Base-by-base conservation (phyloP, 2,329 filamentous ascomycete genomes). In the Aspergillus sergii region DNA sequence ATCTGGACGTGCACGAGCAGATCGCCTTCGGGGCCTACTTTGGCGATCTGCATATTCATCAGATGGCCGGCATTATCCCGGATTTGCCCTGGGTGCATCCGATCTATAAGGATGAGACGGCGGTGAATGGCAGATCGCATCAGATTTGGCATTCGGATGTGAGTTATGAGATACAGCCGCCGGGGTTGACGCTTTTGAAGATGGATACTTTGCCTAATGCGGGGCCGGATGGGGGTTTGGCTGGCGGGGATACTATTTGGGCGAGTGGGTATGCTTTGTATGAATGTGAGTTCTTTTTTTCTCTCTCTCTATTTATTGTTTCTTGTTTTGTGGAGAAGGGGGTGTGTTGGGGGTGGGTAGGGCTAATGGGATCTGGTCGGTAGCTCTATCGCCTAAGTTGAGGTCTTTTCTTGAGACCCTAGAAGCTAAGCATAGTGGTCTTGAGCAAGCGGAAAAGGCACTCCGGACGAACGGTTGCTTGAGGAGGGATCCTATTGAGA, bases 11-110 rank as follows among this genome's bases (percentile, higher is more conserved):
- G 1, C 59, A 69, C 14, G 43, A 63, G 46, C 65, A 69, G 39
- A 79, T 81, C 28, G 71, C 74, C 34, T 72, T 85, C 32, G 72
- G 69, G 10, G 63, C 67, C 30, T 74, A 73, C 43, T 75, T 75
- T 61, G 74, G 74, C 11, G 62, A 48, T 9, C 59, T 72, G 50
- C 72, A 73, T 46, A 64, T 72, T 41, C 69, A 73, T 21, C 61
- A n/a, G 45, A 63, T 57, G 65, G 67, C 28, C 58, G 68, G 61
- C 14, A 57, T 62, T 57, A 63, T 41, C 36, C 41, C 36, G 21
- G 62, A 48, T 58, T 56, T 53, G 50, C 62, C 57, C 19, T 63
- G n/a, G 61, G 63, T 58, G 58, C 65, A 51, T n/a, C 64, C 41
- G 19, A 59, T 56, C 53, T 55, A 56, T 48, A 48, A 48, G 45